Evolutionary conservation across 2,329 filamentous ascomycete species (phyloP).

Genomic region (Aspergillus ustus): DNA sequence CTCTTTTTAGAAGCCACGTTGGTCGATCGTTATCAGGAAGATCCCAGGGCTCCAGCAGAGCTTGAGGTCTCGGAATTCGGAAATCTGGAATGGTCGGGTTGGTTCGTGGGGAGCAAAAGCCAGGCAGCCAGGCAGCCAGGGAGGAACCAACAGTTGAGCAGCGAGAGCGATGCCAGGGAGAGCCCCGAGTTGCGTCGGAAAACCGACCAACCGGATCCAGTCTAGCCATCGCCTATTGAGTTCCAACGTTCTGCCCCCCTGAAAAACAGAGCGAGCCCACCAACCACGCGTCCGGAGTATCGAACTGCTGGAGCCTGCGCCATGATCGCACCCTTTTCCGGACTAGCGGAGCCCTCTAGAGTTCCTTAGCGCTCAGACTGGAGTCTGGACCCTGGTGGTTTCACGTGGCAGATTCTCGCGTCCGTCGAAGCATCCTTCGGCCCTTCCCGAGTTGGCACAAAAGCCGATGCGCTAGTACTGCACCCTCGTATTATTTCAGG

Average conservation of each 20-base stretch:
- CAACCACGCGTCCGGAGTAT: constrained; percentile 8
- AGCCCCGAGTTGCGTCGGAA: not conserved
- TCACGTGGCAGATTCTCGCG: constrained; percentile 32
- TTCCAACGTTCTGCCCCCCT: constrained; percentile 9
- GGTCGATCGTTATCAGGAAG: constrained; percentile 27
- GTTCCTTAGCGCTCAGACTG: constrained; percentile 16
- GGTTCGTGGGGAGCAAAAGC: constrained; percentile 24
- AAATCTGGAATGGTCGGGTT: constrained; percentile 5
- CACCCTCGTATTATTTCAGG: constrained; percentile 10
- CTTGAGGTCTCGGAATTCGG: not conserved
- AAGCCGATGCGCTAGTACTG: constrained; percentile 34
- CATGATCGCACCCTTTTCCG: constrained; percentile 14
- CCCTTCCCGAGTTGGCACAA: constrained; percentile 36
- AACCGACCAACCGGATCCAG: constrained; percentile 1
- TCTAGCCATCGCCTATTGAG: constrained; percentile 12
- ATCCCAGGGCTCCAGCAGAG: constrained; percentile 4
- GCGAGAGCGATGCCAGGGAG: not conserved
- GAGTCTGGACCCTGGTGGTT: constrained; percentile 31
- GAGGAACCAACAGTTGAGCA: not conserved
- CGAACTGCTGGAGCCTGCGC: constrained; percentile 34
- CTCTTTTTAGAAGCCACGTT: constrained; percentile 18
- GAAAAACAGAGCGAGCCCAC: constrained; percentile 7
- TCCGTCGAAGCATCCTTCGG: constrained; percentile 29
- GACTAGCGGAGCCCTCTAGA: constrained; percentile 21
- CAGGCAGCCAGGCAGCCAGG: constrained; percentile 27